Evolutionary conservation across 2,329 filamentous ascomycete genomes (phyloP), one percentile per base, ranked within the genome.

Genomic region (Cyanodermella asteris): DNA sequence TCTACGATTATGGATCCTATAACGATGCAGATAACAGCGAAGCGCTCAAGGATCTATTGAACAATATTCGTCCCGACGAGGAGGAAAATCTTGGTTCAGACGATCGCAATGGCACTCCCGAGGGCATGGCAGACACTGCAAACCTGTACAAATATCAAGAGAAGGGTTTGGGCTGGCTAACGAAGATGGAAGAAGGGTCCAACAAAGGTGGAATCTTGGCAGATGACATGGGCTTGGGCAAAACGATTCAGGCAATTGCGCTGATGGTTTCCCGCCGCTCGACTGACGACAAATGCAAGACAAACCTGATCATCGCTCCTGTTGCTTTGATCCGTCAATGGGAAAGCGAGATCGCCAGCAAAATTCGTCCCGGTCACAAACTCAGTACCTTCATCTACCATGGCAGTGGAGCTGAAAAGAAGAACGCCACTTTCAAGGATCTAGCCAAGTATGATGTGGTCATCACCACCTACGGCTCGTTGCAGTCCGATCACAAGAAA

Each of bases 131-230:
- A 30, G 68, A 65, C 29, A 53, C 60, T 0, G n/a, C n/a, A n/a
- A n/a, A n/a, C n/a, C 54, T 93, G 6, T 80, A 87, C 50, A 66
- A 72, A 22, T 81, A 91, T 38, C 82, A 93, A 41, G 71, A 76
- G 37, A 53, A 84, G 11, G 77, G 73, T 4, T 45, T 84, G 18
- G 60, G 66, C 2, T 87, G 77, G 77, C 63, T 87, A 50, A 68
- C 68, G 38, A 61, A 64, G 5, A 75, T 72, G 55, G 77, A 84
- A 44, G 58, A 64, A 28, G 68, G 75, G 6, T 58, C 53, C 3
- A 67, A 70, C 26, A 80, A 74, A 38, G 76, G 76, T 11, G 72
- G 75, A 13, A 78, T 84, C 28, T 17, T 33, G 18, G 73, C 71
- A 1, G 74, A 80, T 38, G 74, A 80, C 33, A 87, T 84, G 77